A percentile compares a stretch with the other conserved stretches of the same genome.
These are phyloP conservation scores for Picea sitchensis DNA, from an alignment of 75 land plant species.

Conservation along the genomic window DNA sequence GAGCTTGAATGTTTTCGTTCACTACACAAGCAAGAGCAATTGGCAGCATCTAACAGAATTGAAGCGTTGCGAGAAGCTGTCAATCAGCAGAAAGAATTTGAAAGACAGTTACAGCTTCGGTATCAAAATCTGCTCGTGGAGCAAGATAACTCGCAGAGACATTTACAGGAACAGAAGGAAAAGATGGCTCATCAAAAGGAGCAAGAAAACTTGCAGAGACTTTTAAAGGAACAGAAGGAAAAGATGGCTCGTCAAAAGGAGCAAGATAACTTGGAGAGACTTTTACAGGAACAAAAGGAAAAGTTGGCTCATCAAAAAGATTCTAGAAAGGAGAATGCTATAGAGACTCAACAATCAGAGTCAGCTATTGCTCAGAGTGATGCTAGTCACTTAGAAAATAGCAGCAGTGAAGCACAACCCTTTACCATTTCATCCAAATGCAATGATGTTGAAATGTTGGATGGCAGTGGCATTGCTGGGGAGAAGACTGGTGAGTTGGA, in stretches of 20 bases:
- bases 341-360: neutral
- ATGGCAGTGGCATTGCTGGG: neutral
- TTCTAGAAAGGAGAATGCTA: neutral
- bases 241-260: constrained; percentile 30
- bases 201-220: constrained; percentile 45
- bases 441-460: constrained; percentile 5
- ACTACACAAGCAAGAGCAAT: constrained; percentile 76
- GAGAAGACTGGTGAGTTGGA: neutral
- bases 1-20: constrained; percentile 85
- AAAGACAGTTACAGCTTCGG: constrained; percentile 53
- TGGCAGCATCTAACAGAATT: constrained; percentile 77
- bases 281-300: constrained; percentile 44
- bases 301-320: constrained; percentile 12
- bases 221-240: constrained; percentile 43
- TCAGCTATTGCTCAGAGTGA: neutral
- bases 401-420: neutral
- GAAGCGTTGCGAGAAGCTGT: constrained; percentile 65
- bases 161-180: constrained; percentile 43
- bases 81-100: constrained; percentile 83
- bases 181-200: constrained; percentile 28
- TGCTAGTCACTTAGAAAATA: neutral
- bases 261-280: constrained; percentile 45
- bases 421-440: neutral
- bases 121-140: constrained; percentile 72
- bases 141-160: constrained; percentile 45